Conservation (phyloP, 75 land plant species). For the Pinus taeda region DNA sequence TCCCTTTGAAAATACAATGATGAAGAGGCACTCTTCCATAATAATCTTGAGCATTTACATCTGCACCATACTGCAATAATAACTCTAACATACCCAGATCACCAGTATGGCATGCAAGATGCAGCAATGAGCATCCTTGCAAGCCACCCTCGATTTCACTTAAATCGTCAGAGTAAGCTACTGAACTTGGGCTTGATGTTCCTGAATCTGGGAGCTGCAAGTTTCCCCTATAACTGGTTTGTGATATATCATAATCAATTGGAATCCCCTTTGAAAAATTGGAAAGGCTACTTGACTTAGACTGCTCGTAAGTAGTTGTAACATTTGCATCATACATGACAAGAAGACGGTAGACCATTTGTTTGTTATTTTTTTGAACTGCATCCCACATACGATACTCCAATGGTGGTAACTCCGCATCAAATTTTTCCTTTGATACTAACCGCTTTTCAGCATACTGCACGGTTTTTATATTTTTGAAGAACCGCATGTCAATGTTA, state of each 20-base stretch:
- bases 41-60: slow-evolving; percentile 64
- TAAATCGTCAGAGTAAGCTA: slow-evolving; percentile 23
- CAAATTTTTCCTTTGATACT: slow-evolving; percentile 32
- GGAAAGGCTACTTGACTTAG: slow-evolving; percentile 15
- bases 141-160: slow-evolving; percentile 37
- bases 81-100: slow-evolving; percentile 77
- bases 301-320: slow-evolving; percentile 66
- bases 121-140: slow-evolving; percentile 83
- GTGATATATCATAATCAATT: slow-evolving; percentile 14
- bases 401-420: slow-evolving; percentile 15
- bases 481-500: neutral
- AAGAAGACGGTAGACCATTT: slow-evolving; percentile 64
- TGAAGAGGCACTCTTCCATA: slow-evolving; percentile 92
- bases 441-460: slow-evolving; percentile 81
- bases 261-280: slow-evolving; percentile 9
- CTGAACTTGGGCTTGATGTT: slow-evolving; percentile 17
- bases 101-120: slow-evolving; percentile 81
- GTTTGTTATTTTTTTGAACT: slow-evolving; percentile 59
- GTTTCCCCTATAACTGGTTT: slow-evolving; percentile 15
- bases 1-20: slow-evolving; percentile 61
- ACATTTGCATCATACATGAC: slow-evolving; percentile 41
- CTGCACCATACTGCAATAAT: slow-evolving; percentile 86
- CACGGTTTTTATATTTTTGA: neutral
- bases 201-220: slow-evolving; percentile 18
- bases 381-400: slow-evolving; percentile 79